phyloP scores from a whole-genome alignment of 192 early-diverging fungal genomes.

The Phycomyces blakesleeanus region DNA sequence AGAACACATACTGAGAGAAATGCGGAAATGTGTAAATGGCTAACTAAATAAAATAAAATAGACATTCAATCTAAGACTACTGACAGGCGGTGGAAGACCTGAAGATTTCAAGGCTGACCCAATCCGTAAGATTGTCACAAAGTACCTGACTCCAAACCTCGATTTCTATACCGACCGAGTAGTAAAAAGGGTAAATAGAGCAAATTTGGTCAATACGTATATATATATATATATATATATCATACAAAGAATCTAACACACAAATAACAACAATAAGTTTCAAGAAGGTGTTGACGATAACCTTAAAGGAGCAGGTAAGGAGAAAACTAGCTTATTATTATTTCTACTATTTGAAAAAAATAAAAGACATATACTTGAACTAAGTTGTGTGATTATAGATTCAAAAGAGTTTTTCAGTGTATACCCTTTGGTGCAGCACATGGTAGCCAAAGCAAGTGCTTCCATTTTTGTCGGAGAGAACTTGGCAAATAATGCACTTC shows the following conservation, averaged over 20 bases:
- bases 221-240: no score
- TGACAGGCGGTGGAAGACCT: not conserved
- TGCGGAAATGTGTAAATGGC: not conserved
- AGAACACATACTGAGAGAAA: no score
- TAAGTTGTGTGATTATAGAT: not conserved
- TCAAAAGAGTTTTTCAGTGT: not conserved
- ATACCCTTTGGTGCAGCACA: not conserved
- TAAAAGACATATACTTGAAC: no score
- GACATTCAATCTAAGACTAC: not conserved
- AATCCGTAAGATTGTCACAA: not conserved
- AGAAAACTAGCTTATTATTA: not conserved
- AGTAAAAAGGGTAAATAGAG: not conserved
- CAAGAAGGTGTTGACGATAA: not conserved
- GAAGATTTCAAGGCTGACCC: not conserved
- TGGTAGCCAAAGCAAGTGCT: conserved; percentile 1
- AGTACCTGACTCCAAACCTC: not conserved
- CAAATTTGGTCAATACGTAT: no score
- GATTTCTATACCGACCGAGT: not conserved
- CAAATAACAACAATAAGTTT: not conserved
- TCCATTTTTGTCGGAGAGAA: not conserved
- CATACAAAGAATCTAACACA: not conserved
- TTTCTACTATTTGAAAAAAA: no score
- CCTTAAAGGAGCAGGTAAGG: not conserved
- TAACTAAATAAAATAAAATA: not conserved
- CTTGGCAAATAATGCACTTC: not conserved